phyloP scores from a whole-genome alignment of 2,329 filamentous ascomycete genomes.

The Sarocladium oryzae region DNA sequence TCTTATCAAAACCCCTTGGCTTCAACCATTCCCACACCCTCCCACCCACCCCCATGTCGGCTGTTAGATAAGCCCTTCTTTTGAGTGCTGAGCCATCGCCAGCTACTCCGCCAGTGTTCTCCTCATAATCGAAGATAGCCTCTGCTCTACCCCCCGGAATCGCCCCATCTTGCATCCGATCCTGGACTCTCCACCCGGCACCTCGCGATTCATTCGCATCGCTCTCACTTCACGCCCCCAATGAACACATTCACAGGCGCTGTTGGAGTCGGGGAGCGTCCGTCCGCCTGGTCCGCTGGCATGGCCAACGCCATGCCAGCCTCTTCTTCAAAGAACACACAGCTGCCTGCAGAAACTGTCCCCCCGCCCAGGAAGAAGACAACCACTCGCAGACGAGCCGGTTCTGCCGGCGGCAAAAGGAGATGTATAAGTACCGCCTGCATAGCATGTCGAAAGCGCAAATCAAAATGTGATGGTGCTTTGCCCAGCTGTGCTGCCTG shows the following conservation, averaged over 20 bases:
- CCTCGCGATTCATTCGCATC: background rate
- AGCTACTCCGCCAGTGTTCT: background rate
- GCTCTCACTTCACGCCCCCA: slow-evolving; percentile 4
- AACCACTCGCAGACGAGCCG: slow-evolving; percentile 2
- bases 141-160: background rate
- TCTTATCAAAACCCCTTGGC: slow-evolving; percentile 6
- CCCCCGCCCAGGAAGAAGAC: background rate
- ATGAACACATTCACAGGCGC: slow-evolving; percentile 2
- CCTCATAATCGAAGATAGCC: background rate
- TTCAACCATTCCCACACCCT: background rate
- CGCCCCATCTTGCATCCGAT: background rate
- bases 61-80: background rate
- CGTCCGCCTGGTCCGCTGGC: background rate
- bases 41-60: slow-evolving; percentile 1
- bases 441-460: slow-evolving; percentile 70
- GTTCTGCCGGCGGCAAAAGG: background rate
- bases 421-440: slow-evolving; percentile 81
- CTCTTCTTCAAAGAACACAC: background rate
- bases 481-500: slow-evolving; percentile 92
- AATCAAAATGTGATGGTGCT: slow-evolving; percentile 88
- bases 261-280: background rate
- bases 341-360: background rate
- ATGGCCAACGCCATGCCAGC: background rate
- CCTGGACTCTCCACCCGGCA: background rate
- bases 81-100: background rate